A percentile compares a stretch with the other conserved stretches of the same genome.
phyloP scores from a whole-genome alignment of 768 basidiomycete genomes.

The Hypholoma fasciculare region DNA sequence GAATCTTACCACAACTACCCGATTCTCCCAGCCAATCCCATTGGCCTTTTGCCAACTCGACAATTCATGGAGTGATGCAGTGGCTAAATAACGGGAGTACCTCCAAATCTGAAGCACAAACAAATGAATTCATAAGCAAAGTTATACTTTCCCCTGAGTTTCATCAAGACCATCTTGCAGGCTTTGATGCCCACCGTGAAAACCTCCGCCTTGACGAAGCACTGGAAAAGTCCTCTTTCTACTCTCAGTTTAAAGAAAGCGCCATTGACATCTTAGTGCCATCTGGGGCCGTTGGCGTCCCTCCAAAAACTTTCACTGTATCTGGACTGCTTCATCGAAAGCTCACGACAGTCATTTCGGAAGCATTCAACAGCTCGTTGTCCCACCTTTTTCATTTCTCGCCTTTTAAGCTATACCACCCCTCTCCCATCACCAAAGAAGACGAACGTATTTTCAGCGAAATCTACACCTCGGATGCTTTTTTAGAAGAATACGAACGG shows the following conservation, averaged over 20 bases:
- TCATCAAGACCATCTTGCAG: conserved; percentile 5
- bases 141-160: conserved; percentile 20
- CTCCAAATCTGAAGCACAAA: conserved; percentile 14
- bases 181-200: conserved; percentile 13
- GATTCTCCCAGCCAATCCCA: neutral
- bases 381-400: neutral
- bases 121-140: conserved; percentile 14
- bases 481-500: conserved; percentile 17
- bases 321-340: neutral
- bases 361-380: neutral
- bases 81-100: conserved; percentile 23
- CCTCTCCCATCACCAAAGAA: neutral
- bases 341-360: neutral
- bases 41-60: conserved; percentile 11
- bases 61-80: conserved; percentile 17
- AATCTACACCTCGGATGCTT: conserved; percentile 19
- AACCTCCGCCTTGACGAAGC: conserved; percentile 14
- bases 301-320: neutral
- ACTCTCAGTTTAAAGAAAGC: neutral
- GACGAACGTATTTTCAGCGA: neutral
- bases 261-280: neutral
- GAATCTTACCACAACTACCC: no score
- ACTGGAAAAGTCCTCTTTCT: conserved; percentile 3
- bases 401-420: neutral
- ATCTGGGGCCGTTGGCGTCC: neutral